phyloP scores from a whole-genome alignment of 805 yeast genomes.

The Priceomyces castillae region DNA sequence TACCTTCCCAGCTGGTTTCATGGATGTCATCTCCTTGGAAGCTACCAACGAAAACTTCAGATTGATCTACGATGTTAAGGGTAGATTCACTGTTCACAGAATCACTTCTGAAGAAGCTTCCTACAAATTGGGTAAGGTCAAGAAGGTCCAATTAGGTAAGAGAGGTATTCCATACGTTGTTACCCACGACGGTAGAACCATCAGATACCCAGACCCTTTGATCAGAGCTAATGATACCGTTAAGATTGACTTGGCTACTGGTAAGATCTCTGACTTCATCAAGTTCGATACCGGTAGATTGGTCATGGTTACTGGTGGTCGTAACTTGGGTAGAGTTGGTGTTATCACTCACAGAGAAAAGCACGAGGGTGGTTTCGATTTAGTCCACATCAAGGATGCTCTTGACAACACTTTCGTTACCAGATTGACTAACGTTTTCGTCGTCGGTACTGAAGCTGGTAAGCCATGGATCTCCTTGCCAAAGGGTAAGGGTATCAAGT shows the following conservation, averaged over 20 bases:
- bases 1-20: constrained; percentile 99
- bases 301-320: constrained; percentile 45
- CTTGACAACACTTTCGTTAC: constrained; percentile 42
- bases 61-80: constrained; percentile 96
- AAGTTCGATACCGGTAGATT: constrained; percentile 40
- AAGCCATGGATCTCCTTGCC: constrained; percentile 41
- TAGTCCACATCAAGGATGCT: constrained; percentile 41
- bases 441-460: constrained; percentile 41
- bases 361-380: constrained; percentile 45
- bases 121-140: constrained; percentile 97
- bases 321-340: constrained; percentile 44
- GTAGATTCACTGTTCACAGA: constrained; percentile 99
- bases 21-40: constrained; percentile 96
- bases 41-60: constrained; percentile 99
- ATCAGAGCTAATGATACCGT: constrained; percentile 98
- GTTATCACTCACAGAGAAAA: constrained; percentile 42
- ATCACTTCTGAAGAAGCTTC: constrained; percentile 98
- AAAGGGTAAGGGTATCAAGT: constrained; percentile 45
- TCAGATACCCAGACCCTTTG: constrained; percentile 98
- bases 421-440: constrained; percentile 42
- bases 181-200: constrained; percentile 99
- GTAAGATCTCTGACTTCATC: constrained; percentile 68
- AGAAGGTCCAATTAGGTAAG: constrained; percentile 97
- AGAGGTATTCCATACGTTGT: constrained; percentile 97
- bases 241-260: constrained; percentile 93